Conservation (phyloP, 2,329 filamentous ascomycete species). For the Bipolaris bicolor region DNA sequence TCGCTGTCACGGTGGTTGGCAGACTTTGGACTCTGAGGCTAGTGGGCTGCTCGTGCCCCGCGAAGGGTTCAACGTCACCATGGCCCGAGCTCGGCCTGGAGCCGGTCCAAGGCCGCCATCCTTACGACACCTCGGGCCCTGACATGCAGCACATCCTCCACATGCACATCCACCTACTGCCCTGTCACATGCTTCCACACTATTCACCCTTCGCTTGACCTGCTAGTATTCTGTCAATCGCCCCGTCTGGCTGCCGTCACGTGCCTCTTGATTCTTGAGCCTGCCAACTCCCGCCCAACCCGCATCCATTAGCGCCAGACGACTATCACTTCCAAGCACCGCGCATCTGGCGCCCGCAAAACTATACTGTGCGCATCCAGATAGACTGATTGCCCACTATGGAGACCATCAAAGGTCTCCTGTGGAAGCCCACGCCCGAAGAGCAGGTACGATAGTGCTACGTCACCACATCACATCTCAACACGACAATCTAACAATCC, state of each 20-base stretch:
- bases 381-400: conserved; percentile 56
- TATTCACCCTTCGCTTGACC: background rate
- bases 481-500: conserved; percentile 17
- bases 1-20: conserved; percentile 13
- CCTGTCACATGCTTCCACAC: background rate
- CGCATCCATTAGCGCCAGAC: conserved; percentile 7
- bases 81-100: conserved; percentile 25
- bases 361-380: background rate
- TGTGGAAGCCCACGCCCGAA: conserved; percentile 91
- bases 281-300: conserved; percentile 7
- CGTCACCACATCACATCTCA: background rate
- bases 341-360: background rate
- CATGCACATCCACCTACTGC: conserved; percentile 1
- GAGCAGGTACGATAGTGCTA: conserved; percentile 70
- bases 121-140: conserved; percentile 13
- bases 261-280: background rate
- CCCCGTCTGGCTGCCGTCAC: background rate
- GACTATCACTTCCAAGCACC: background rate
- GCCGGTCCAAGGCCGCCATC: conserved; percentile 26
- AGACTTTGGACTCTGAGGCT: conserved; percentile 14
- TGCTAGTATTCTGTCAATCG: background rate
- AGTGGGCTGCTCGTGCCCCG: conserved; percentile 31
- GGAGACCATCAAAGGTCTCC: conserved; percentile 85
- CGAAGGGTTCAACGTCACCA: conserved; percentile 36
- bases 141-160: conserved; percentile 7